phyloP scores from a whole-genome alignment of 2,329 filamentous ascomycete species.

The Fusarium ambrosium region DNA sequence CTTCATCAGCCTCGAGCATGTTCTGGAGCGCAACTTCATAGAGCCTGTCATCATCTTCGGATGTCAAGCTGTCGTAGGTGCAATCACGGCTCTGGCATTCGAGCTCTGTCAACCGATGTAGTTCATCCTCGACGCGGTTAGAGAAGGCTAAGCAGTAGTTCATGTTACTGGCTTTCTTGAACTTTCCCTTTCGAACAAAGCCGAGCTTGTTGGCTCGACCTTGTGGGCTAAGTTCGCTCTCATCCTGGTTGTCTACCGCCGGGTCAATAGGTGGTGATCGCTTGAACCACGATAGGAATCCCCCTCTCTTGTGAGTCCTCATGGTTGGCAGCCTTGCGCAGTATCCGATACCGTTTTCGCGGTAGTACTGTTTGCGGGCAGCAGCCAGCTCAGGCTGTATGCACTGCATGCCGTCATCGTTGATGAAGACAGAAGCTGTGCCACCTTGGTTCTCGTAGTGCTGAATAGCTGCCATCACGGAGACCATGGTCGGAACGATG shows the following conservation, averaged over 20 bases:
- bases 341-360: constrained; percentile 70
- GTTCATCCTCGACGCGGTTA: constrained; percentile 66
- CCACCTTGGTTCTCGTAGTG: constrained; percentile 74
- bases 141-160: constrained; percentile 72
- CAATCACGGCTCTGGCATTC: constrained; percentile 40
- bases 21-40: constrained; percentile 62
- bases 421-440: constrained; percentile 76
- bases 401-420: constrained; percentile 77
- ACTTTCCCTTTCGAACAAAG: constrained; percentile 71
- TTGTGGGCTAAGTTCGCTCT: constrained; percentile 52
- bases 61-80: constrained; percentile 57
- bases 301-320: constrained; percentile 35
- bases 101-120: constrained; percentile 48
- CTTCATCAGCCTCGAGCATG: constrained; percentile 63
- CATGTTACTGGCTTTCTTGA: constrained; percentile 78
- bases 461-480: constrained; percentile 69
- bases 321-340: constrained; percentile 65
- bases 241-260: constrained; percentile 54
- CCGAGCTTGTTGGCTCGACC: constrained; percentile 55
- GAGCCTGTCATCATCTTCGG: constrained; percentile 58
- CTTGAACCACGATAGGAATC: constrained; percentile 57
- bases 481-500: constrained; percentile 68
- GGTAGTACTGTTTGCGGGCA: constrained; percentile 67
- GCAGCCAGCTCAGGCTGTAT: constrained; percentile 63
- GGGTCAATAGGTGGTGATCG: constrained; percentile 33